Evolutionary conservation across 495 filamentous ascomycete species (phyloP).

Genomic region (Letharia columbiana): DNA sequence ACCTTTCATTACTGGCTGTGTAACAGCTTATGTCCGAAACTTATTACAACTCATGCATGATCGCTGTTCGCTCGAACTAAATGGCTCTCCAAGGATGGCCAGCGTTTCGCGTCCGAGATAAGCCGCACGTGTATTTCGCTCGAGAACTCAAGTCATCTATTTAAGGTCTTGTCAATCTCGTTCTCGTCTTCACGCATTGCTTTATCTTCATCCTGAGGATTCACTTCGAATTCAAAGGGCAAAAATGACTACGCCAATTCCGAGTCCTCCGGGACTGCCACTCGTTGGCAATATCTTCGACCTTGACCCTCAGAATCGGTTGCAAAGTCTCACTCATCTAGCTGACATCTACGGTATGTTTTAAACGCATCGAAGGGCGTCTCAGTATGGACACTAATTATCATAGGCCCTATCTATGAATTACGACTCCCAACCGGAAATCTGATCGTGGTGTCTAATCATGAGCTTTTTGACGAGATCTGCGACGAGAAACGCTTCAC

Average conservation of each 20-base stretch:
- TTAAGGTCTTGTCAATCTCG: neutral
- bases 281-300: constrained; percentile 59
- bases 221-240: neutral
- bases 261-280: constrained; percentile 53
- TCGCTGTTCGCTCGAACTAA: neutral
- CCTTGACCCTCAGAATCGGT: constrained; percentile 44
- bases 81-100: neutral
- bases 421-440: constrained; percentile 1
- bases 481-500: constrained; percentile 60
- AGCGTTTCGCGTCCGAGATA: neutral
- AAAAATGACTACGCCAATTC: constrained; percentile 36
- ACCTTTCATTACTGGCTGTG: neutral
- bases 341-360: constrained; percentile 53
- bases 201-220: neutral
- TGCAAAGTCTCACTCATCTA: constrained; percentile 45
- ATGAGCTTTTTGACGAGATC: constrained; percentile 53
- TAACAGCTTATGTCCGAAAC: neutral
- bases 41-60: too few species aligned
- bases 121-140: neutral
- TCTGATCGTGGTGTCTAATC: constrained; percentile 34
- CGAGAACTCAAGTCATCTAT: neutral
- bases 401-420: neutral
- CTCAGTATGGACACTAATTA: neutral
- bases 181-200: neutral
- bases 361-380: neutral